Base-by-base conservation (phyloP, 108 stramenopile species). In the Cyclostephanos invisitatus region DNA sequence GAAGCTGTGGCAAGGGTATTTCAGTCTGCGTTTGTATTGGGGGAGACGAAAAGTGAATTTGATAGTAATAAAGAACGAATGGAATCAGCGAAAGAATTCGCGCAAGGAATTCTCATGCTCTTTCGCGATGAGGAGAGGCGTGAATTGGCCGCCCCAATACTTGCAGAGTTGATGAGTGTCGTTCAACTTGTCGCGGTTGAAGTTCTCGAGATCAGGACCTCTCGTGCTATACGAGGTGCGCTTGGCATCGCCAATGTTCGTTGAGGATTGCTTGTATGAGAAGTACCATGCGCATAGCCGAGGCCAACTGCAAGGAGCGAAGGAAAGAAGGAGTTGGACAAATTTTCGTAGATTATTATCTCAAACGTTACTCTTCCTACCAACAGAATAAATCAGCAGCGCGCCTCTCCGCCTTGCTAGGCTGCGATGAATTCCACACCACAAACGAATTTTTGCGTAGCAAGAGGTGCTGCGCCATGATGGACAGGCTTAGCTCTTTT, bases 141-240 rank as follows among this genome's bases (percentile, higher is more conserved):
- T 32, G 77, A 83, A 68, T 73, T 89, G 36, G 78, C 84, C n/a
- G 80, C 72, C 15, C 88, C 88, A 5, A 53, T 92, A 29, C 59
- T 95, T 50, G 87, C 84, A 53, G 94, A 91, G 62, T 58, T 89
- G 24, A 83, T 66, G 53, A 82, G 64, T 42, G 94, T 95, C 14
- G 72, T 87, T 58, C 89, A 89, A 74, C 81, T 87, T 82, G 94
- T 95, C 7, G 94, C 94, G 32, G 91, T 92, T 24, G 89, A 92
- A 82, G 91, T 95, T 2, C 58, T 95, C 22, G 91, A 95, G 69
- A 95, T 92, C 35, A 75, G 94, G 54, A 87, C 87, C 24, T 90
- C 91, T 6, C 70, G 94, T 20, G 91, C 91, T 17, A 82, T 95
- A 59, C 67, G 89, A 65, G 69, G 77, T 42, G 75, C 90, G 21